Conservation (phyloP, 768 basidiomycete species). For the Podaxis sp. region DNA sequence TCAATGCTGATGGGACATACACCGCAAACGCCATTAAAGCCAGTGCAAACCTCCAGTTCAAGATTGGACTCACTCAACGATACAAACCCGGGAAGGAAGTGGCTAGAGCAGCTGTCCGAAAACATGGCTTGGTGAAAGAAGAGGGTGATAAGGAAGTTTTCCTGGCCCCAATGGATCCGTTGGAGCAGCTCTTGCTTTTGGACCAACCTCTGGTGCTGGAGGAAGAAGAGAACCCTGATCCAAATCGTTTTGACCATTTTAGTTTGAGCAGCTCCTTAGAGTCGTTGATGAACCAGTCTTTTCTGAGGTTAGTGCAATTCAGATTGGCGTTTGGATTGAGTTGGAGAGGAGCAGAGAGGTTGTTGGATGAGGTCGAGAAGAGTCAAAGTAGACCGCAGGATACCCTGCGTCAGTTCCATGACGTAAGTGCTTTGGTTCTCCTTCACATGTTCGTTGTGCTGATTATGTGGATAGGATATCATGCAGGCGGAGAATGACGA, state of each 20-base stretch:
- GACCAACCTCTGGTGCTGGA: slow-evolving; percentile 19
- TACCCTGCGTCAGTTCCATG: slow-evolving; percentile 31
- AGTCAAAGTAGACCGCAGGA: slow-evolving; percentile 40
- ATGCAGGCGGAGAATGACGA: slow-evolving; percentile 46
- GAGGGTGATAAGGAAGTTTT: slow-evolving; percentile 42
- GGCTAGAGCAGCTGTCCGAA: slow-evolving; percentile 46
- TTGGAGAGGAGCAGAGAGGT: slow-evolving; percentile 69
- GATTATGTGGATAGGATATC: slow-evolving; percentile 29
- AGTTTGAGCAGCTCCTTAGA: slow-evolving; percentile 66
- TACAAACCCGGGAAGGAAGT: slow-evolving; percentile 62
- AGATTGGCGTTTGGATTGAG: slow-evolving; percentile 53
- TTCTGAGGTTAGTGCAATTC: slow-evolving; percentile 53
- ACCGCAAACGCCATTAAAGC: slow-evolving; percentile 31
- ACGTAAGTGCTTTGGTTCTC: slow-evolving; percentile 27
- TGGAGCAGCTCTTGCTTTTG: slow-evolving; percentile 18
- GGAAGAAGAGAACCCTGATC: slow-evolving; percentile 34
- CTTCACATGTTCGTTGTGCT: neutral
- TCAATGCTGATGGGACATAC: slow-evolving; percentile 44
- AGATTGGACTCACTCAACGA: slow-evolving; percentile 56
- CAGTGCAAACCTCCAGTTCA: slow-evolving; percentile 46
- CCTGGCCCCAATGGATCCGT: neutral
- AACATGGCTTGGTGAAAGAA: slow-evolving; percentile 46
- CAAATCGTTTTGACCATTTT: slow-evolving; percentile 54
- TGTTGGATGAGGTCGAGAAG: slow-evolving; percentile 46
- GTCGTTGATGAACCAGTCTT: slow-evolving; percentile 54